phyloP scores from a whole-genome alignment of 176 grass and related monocot species.

The Oryza longistaminata region DNA sequence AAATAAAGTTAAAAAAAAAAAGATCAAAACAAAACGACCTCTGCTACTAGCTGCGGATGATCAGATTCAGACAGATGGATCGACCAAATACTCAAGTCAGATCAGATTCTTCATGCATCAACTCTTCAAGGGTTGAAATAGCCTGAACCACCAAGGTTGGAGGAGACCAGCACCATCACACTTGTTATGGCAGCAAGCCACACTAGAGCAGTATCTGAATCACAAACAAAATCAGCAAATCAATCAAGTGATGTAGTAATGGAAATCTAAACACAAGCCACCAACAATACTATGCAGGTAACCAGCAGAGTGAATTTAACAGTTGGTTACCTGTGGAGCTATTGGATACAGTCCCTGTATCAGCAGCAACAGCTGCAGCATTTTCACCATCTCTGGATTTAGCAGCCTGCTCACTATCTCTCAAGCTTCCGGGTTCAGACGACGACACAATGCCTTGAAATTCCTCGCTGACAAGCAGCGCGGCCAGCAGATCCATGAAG shows the following conservation, averaged over 20 bases:
- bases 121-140: constrained; percentile 76
- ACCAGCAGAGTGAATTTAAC: neutral
- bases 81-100: neutral
- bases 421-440: constrained; percentile 44
- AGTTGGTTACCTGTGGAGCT: constrained; percentile 47
- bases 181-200: constrained; percentile 83
- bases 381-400: neutral
- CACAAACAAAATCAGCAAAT: constrained; percentile 37
- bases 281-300: constrained; percentile 3
- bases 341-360: constrained; percentile 39
- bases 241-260: neutral
- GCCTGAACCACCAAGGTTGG: constrained; percentile 67
- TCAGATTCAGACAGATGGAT: neutral
- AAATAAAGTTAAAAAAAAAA: neutral
- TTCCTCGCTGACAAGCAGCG: constrained; percentile 93
- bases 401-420: constrained; percentile 34
- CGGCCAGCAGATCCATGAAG: constrained; percentile 91
- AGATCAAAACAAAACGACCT: neutral
- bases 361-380: neutral
- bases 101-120: neutral
- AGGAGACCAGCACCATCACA: constrained; percentile 62
- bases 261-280: neutral
- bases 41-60: neutral
- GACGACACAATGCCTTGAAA: constrained; percentile 95
- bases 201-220: constrained; percentile 60